These are phyloP conservation scores for Albifimbria verrucaria DNA, from an alignment of 2,329 filamentous ascomycete genomes.

Conservation along the genomic window DNA sequence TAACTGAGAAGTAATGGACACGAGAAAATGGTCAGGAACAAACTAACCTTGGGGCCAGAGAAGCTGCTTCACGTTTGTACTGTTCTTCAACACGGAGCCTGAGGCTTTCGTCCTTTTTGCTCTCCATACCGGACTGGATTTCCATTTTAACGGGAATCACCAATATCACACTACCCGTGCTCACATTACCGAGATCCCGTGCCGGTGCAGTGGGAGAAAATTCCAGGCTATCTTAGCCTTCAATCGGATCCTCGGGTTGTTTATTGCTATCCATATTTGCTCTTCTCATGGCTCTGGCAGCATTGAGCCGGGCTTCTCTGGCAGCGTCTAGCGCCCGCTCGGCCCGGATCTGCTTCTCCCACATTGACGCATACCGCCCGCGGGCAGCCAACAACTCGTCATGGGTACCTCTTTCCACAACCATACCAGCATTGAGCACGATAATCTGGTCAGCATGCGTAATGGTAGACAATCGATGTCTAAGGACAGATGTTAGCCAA, in stretches of 20 bases:
- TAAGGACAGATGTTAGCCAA: constrained; percentile 22
- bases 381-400: constrained; percentile 67
- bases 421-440: constrained; percentile 72
- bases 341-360: constrained; percentile 82
- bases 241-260: constrained; percentile 38
- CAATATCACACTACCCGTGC: too few relatives aligned
- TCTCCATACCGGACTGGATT: constrained; percentile 26
- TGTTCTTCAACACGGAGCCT: too few relatives aligned
- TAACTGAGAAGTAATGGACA: too few relatives aligned
- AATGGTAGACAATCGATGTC: constrained; percentile 79
- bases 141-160: too few relatives aligned
- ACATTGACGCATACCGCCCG: constrained; percentile 80
- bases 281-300: constrained; percentile 38
- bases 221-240: constrained; percentile 43
- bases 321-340: constrained; percentile 55
- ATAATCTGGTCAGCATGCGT: constrained; percentile 83
- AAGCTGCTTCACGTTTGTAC: too few relatives aligned
- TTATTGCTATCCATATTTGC: constrained; percentile 44
- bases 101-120: constrained; percentile 30
- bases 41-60: too few relatives aligned
- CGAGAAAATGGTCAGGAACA: too few relatives aligned
- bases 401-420: constrained; percentile 77
- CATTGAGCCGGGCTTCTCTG: constrained; percentile 31
- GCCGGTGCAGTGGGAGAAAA: constrained; percentile 42
- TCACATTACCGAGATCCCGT: too few relatives aligned